A percentile compares a stretch with the other conserved stretches of the same genome.
Conservation (phyloP, 148 eudicot species). For the Chenopodium formosanum region DNA sequence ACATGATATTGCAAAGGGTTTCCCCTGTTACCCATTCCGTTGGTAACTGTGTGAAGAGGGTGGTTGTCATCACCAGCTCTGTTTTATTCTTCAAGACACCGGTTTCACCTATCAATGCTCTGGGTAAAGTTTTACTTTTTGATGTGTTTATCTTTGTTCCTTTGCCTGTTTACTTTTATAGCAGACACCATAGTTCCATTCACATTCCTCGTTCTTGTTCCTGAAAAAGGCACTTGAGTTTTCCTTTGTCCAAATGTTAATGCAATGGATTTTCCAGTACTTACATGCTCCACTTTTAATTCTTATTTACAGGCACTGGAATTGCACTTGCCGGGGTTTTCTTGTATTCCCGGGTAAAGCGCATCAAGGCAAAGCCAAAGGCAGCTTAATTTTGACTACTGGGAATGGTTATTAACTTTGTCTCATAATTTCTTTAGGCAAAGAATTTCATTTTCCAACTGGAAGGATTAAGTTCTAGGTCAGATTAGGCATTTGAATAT, state of each 20-base stretch:
- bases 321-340: constrained; percentile 94
- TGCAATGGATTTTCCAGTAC: not conserved
- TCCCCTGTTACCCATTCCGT: constrained; percentile 94
- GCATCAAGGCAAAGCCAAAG: constrained; percentile 71
- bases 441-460: constrained; percentile 1
- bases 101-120: constrained; percentile 64
- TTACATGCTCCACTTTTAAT: not conserved
- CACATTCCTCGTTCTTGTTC: too few relatives aligned
- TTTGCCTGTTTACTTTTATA: not conserved
- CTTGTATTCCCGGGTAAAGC: constrained; percentile 77
- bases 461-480: constrained; percentile 16
- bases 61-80: constrained; percentile 86
- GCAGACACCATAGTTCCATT: too few relatives aligned
- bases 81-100: constrained; percentile 84
- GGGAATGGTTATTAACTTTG: not conserved
- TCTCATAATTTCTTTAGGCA: constrained; percentile 11
- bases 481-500: constrained; percentile 11
- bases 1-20: constrained; percentile 89
- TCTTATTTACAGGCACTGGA: constrained; percentile 61
- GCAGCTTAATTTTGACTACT: constrained; percentile 36
- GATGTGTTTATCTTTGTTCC: too few relatives aligned
- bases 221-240: not conserved
- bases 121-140: constrained; percentile 46
- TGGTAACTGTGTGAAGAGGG: constrained; percentile 91
- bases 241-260: not conserved